These are phyloP conservation scores for Gymnopilus junonius DNA, from an alignment of 768 basidiomycete genomes.

Conservation along the genomic window DNA sequence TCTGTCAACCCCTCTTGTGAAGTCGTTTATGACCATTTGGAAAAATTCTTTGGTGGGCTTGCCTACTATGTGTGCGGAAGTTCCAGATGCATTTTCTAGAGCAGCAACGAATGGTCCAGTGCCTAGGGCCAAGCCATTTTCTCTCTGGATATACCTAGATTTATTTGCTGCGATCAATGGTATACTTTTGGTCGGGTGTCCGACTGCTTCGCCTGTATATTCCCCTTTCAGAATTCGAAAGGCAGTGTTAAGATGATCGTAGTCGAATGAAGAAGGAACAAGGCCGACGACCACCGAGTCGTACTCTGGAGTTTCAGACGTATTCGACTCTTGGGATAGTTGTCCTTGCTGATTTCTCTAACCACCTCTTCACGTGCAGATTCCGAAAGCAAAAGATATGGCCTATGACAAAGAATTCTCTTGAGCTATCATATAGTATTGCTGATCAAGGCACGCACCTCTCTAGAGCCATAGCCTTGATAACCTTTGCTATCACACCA, in stretches of 20 bases:
- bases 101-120: constrained; percentile 73
- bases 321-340: background rate
- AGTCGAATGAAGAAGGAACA: constrained; percentile 54
- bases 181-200: constrained; percentile 2
- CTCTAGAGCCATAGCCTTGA: constrained; percentile 44
- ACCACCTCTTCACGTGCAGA: constrained; percentile 50
- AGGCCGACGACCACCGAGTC: constrained; percentile 72
- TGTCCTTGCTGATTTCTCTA: background rate
- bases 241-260: constrained; percentile 61
- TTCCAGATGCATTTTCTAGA: constrained; percentile 56
- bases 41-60: constrained; percentile 68
- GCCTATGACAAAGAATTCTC: constrained; percentile 36
- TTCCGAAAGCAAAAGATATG: constrained; percentile 58
- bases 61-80: constrained; percentile 59
- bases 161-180: constrained; percentile 66
- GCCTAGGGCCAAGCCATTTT: constrained; percentile 62
- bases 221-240: constrained; percentile 66
- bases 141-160: constrained; percentile 52
- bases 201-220: constrained; percentile 6
- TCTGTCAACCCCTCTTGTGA: constrained; percentile 9
- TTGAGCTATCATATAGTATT: background rate
- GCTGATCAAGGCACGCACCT: constrained; percentile 39
- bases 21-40: constrained; percentile 53
- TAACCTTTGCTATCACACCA: constrained; percentile 53
- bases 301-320: constrained; percentile 26